Conservation (phyloP, 2,329 filamentous ascomycete species). For the Claviceps fusiformis region DNA sequence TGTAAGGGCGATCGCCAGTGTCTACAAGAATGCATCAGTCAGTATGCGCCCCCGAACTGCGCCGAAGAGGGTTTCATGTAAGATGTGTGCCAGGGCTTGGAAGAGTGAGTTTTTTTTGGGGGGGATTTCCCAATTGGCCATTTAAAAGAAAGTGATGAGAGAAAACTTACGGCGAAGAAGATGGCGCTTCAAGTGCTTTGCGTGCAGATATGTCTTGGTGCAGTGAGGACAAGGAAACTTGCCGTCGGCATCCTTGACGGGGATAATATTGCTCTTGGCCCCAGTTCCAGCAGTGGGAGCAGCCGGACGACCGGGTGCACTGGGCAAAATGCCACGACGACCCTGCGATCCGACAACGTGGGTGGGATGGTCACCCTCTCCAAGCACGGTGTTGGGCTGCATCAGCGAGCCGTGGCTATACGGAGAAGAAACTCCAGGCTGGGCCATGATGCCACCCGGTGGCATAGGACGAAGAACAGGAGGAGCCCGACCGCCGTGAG, state of each 20-base stretch:
- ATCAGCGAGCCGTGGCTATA: slow-evolving; percentile 47
- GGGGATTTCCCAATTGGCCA: background rate
- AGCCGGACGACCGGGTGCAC: slow-evolving; percentile 72
- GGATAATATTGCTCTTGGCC: slow-evolving; percentile 70
- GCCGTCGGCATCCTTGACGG: slow-evolving; percentile 89
- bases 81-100: background rate
- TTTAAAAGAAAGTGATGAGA: background rate
- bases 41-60: slow-evolving; percentile 14
- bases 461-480: slow-evolving; percentile 58
- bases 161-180: slow-evolving; percentile 75
- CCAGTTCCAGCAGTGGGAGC: slow-evolving; percentile 58
- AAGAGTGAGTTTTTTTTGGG: background rate
- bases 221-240: slow-evolving; percentile 98
- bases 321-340: slow-evolving; percentile 79
- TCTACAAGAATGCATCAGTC: slow-evolving; percentile 38
- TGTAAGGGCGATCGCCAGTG: slow-evolving; percentile 94
- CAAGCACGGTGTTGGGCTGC: slow-evolving; percentile 40
- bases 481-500: slow-evolving; percentile 40
- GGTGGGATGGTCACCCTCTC: slow-evolving; percentile 54
- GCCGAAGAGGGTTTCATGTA: background rate
- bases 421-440: slow-evolving; percentile 42
- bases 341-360: slow-evolving; percentile 95
- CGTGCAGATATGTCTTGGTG: slow-evolving; percentile 94
- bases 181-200: slow-evolving; percentile 95
- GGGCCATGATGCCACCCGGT: slow-evolving; percentile 48